Evolutionary conservation across 768 basidiomycete genomes (phyloP), one percentile per base, ranked within the genome.

Genomic region (Leccinum imitatum): DNA sequence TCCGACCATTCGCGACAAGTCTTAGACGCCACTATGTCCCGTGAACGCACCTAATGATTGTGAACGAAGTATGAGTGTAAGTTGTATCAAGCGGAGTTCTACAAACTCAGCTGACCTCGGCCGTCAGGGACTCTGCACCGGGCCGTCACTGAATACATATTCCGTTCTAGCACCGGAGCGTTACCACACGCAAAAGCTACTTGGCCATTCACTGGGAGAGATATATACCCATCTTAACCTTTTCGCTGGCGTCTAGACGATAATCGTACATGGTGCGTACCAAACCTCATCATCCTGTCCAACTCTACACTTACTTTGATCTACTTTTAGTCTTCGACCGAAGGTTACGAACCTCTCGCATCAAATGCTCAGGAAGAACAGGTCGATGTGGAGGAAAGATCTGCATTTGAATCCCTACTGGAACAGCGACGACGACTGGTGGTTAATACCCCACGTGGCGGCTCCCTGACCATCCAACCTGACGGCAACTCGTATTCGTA

Each of bases 401-500:
- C 56, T 17, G 37, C 57, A 44, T 60, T 64, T 33, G 60, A 65
- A 54, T 58, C 61, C 19, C 54, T 69, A n/a, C 59, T 74, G 15
- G 53, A 60, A 44, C 63, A 50, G 9, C 62, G 48, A 53, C 63
- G 62, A 17, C 71, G 67, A 25, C 37, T 58, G 17, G 63, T 65
- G 25, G 47, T 73, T 15, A 51, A 59, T 30, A 70, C 72, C 17
- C 61, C 66, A 23, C 68, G 69, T 13, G 73, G 71, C 6, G 72
- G 72, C 13, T 70, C 61, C 9, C 46, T 75, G 41, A 63, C 59
- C 39, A 64, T 73, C 54, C 59, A 69, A 44, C 31, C 61, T 13
- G 39, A 60, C 13, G 65, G 66, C 21, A 50, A 66, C 53, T 65
- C 76, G 1, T 90, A 90, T 53, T 65, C 76, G 1, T 90, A 90